Evolutionary conservation across 805 yeast species (phyloP).

Genomic region (Candida rishiriensis): DNA sequence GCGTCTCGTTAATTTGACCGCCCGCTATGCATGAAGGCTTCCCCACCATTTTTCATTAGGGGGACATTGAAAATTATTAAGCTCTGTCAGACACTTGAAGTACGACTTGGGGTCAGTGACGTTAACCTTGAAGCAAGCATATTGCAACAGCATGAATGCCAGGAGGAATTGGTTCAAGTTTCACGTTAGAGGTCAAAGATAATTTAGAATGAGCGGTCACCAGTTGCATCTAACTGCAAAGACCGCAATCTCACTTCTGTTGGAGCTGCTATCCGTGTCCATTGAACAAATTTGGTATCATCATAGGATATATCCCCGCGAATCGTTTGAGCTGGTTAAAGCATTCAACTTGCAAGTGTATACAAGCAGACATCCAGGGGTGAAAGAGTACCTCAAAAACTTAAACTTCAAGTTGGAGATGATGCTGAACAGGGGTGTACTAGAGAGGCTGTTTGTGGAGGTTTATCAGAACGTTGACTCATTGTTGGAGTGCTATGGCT

Average conservation of each 20-base stretch:
- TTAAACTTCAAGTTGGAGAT: constrained; percentile 22
- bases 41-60: too few species aligned
- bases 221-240: neutral
- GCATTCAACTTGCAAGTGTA: constrained; percentile 41
- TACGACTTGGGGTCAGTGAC: too few species aligned
- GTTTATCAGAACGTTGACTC: constrained; percentile 6
- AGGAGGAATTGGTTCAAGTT: neutral
- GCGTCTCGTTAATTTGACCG: too few species aligned
- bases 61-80: too few species aligned
- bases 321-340: constrained; percentile 40
- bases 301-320: constrained; percentile 48
- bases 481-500: constrained; percentile 20
- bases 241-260: constrained; percentile 30
- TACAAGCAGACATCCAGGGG: constrained; percentile 42
- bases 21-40: too few species aligned
- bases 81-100: too few species aligned
- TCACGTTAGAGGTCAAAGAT: neutral
- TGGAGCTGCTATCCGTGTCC: constrained; percentile 48
- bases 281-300: constrained; percentile 52
- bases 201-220: too few species aligned
- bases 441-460: constrained; percentile 23
- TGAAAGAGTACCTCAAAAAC: constrained; percentile 34
- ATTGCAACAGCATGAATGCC: neutral
- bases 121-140: neutral
- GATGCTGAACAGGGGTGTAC: constrained; percentile 18